Percentiles rank a stretch among this genome's conserved stretches.
phyloP scores from a whole-genome alignment of 2,329 filamentous ascomycete species.

The Stachybotrys elegans region DNA sequence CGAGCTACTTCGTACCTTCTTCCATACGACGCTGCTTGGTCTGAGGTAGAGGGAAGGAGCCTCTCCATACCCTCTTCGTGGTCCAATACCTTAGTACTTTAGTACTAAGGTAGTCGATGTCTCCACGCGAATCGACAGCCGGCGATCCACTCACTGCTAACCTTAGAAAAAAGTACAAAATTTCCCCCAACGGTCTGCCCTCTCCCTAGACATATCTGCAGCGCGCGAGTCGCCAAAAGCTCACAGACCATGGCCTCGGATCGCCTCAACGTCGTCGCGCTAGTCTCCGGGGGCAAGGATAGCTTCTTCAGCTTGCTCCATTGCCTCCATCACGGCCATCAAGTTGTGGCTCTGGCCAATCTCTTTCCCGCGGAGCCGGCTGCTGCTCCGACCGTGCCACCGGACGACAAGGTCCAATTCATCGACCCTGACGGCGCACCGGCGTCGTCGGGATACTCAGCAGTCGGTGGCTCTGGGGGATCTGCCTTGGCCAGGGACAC shows the following conservation, averaged over 20 bases:
- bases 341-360: conserved; percentile 83
- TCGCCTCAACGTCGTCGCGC: conserved; percentile 72
- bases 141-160: too few relatives aligned
- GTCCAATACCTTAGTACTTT: too few relatives aligned
- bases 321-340: conserved; percentile 80
- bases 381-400: neutral
- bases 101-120: too few relatives aligned
- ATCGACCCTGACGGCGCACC: conserved; percentile 8
- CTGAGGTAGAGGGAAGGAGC: too few relatives aligned
- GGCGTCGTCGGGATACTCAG: too few relatives aligned
- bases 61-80: too few relatives aligned
- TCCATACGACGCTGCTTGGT: too few relatives aligned
- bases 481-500: conserved; percentile 24
- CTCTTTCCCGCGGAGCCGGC: conserved; percentile 54
- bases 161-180: too few relatives aligned
- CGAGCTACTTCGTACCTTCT: too few relatives aligned
- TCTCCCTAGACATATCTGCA: conserved; percentile 1
- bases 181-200: too few relatives aligned
- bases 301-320: conserved; percentile 92
- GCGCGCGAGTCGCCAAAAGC: too few relatives aligned
- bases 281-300: conserved; percentile 96
- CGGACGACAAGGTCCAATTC: conserved; percentile 1
- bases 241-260: conserved; percentile 33
- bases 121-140: too few relatives aligned
- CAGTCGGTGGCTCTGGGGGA: neutral